Evolutionary conservation across 352 stramenopile genomes (phyloP), one percentile per base, ranked within the genome.

Genomic region (Globisporangium nagaii): DNA sequence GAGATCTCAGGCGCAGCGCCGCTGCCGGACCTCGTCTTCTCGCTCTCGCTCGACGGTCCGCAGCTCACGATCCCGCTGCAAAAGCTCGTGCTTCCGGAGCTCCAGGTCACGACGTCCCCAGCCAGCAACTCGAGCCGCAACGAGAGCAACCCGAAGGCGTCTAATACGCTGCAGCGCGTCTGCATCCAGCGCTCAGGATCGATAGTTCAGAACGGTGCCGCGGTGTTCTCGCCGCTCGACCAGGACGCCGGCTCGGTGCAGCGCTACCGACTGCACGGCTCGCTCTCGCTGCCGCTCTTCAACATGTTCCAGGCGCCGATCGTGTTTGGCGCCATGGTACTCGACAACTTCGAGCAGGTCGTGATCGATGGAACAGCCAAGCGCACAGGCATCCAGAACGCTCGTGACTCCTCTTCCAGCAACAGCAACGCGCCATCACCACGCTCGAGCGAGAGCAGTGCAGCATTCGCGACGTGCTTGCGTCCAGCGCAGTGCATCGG

Each of bases 281-380:
- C 64, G 1, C 65, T 72, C 10, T 58, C 69, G 13, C 64, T 86
- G 4, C 64, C 64, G n/a, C 65, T 89, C 11, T 86, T 75, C 60
- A 90, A 86, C 58, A 90, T 90, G 79, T 60, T 79, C 27, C 68
- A 88, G 28, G 58, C 68, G 7, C 76, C 79, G 0, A 68, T 90
- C n/a, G 63, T 78, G 49, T 79, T 90, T 43, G 79, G 79, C 12
- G 41, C 57, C 6, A 87, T 86, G 74, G 74, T 73, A 7, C 61
- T 90, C 12, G 46, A 72, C 25, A 44, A 66, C 3, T 53, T 87
- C n/a, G 67, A 61, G 34, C 61, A 70, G 1, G 49, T 89, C 19
- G 27, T 75, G 1, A 62, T 89, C 20, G 70, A 86, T 45, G 72
- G 68, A 4, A 41, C 50, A 7, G 62, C 60, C 19, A 86, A 82